These are phyloP conservation scores for Maudiozyma turicensis DNA, from an alignment of 805 yeast species.

Conservation along the genomic window DNA sequence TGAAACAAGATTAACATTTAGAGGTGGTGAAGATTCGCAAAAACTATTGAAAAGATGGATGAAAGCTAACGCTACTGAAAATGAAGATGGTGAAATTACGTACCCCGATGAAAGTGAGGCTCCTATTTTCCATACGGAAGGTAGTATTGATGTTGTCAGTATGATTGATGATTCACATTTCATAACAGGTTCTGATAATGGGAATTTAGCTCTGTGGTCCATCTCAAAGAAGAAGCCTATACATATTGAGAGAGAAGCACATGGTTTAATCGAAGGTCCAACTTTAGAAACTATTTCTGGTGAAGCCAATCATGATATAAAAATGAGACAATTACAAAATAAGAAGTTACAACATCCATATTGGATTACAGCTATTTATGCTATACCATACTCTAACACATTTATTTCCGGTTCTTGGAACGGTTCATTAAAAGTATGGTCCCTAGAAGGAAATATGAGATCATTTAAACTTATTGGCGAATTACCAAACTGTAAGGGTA, in stretches of 20 bases:
- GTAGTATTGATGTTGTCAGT: slow-evolving; percentile 79
- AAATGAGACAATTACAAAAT: slow-evolving; percentile 49
- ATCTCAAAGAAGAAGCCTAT: slow-evolving; percentile 82
- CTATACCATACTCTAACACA: slow-evolving; percentile 76
- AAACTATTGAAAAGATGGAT: slow-evolving; percentile 31
- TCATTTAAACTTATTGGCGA: slow-evolving; percentile 48
- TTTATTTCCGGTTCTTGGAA: slow-evolving; percentile 85
- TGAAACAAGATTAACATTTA: slow-evolving; percentile 84
- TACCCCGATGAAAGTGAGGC: slow-evolving; percentile 26
- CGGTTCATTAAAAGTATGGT: slow-evolving; percentile 75
- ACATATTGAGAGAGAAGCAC: slow-evolving; percentile 58
- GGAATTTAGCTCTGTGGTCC: slow-evolving; percentile 85
- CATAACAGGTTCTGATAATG: slow-evolving; percentile 93
- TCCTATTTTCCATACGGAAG: slow-evolving; percentile 53
- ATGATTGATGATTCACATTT: slow-evolving; percentile 91
- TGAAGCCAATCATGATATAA: slow-evolving; percentile 31
- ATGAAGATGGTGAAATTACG: slow-evolving; percentile 24
- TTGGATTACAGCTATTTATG: slow-evolving; percentile 73
- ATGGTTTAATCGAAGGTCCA: slow-evolving; percentile 53
- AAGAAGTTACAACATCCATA: slow-evolving; percentile 50
- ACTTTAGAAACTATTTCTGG: slow-evolving; percentile 47
- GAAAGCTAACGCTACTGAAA: slow-evolving; percentile 25
- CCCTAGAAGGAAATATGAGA: slow-evolving; percentile 53
- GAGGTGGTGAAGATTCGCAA: slow-evolving; percentile 70
- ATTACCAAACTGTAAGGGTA: slow-evolving; percentile 54